Evolutionary conservation across 2,329 filamentous ascomycete species (phyloP).

Genomic region (Celoporthe dispersa): DNA sequence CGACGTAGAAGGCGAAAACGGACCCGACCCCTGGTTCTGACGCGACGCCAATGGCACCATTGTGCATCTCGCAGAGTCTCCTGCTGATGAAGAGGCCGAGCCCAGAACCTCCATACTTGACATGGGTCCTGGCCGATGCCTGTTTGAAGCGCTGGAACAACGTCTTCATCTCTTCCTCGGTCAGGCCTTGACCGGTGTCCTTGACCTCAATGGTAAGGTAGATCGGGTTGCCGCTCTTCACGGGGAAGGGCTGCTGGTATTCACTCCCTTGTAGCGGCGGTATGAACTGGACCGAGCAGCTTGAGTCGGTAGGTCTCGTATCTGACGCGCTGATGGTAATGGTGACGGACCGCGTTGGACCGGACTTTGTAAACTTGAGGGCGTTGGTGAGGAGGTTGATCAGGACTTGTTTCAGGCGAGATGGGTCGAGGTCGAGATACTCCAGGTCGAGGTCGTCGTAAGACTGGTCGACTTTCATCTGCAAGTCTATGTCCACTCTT

Average conservation of each 20-base stretch:
- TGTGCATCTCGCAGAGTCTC: slow-evolving; percentile 79
- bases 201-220: slow-evolving; percentile 75
- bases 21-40: slow-evolving; percentile 72
- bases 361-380: slow-evolving; percentile 77
- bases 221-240: slow-evolving; percentile 50
- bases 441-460: slow-evolving; percentile 62
- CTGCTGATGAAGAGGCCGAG: slow-evolving; percentile 79
- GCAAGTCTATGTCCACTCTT: slow-evolving; percentile 69
- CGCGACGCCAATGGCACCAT: slow-evolving; percentile 76
- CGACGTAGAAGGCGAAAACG: slow-evolving; percentile 77
- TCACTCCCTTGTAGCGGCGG: slow-evolving; percentile 56
- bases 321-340: slow-evolving; percentile 52
- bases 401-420: slow-evolving; percentile 75
- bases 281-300: slow-evolving; percentile 63
- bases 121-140: slow-evolving; percentile 71
- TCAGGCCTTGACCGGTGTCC: slow-evolving; percentile 76
- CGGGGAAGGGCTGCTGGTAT: slow-evolving; percentile 40
- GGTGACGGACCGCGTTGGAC: slow-evolving; percentile 59
- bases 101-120: slow-evolving; percentile 75
- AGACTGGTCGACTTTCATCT: slow-evolving; percentile 65
- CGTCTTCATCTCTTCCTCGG: slow-evolving; percentile 67
- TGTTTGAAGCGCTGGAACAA: slow-evolving; percentile 77
- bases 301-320: slow-evolving; percentile 44
- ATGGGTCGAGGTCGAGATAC: slow-evolving; percentile 73
- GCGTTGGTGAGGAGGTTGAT: slow-evolving; percentile 83